phyloP scores from a whole-genome alignment of 1,139 yeast genomes.

The Suhomyces panamericanus region DNA sequence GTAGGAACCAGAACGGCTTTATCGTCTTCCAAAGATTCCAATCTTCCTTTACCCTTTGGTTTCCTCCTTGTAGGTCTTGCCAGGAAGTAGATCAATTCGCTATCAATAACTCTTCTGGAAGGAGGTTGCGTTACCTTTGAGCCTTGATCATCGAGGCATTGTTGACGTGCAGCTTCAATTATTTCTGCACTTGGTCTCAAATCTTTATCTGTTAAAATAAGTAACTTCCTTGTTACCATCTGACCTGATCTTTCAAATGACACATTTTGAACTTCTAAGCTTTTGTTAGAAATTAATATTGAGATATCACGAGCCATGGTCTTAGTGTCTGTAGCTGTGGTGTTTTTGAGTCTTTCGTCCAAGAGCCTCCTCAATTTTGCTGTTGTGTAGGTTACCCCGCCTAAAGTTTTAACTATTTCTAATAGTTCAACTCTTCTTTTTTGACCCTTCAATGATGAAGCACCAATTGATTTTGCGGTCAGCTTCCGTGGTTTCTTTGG shows the following conservation, averaged over 20 bases:
- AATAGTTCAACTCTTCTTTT: conserved; percentile 38
- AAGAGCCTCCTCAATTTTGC: conserved; percentile 35
- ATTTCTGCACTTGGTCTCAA: conserved; percentile 30
- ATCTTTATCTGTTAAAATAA: conserved; percentile 31
- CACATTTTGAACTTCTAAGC: conserved; percentile 32
- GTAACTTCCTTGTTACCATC: conserved; percentile 32
- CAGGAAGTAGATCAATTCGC: conserved; percentile 30
- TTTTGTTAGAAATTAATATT: conserved; percentile 19
- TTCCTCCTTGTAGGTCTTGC: conserved; percentile 11
- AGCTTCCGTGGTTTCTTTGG: conserved; percentile 6
- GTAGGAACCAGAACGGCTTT: background rate
- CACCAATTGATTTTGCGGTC: conserved; percentile 4
- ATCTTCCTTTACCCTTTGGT: conserved; percentile 19
- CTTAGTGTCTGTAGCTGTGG: conserved; percentile 46
- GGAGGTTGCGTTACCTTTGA: conserved; percentile 17
- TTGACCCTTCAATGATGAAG: conserved; percentile 16
- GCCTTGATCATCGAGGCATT: conserved; percentile 31
- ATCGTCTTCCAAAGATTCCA: conserved; percentile 21
- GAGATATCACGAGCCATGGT: conserved; percentile 49
- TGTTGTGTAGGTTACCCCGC: conserved; percentile 45
- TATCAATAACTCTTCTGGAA: conserved; percentile 33
- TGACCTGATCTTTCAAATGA: conserved; percentile 32
- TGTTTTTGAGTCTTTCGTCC: conserved; percentile 35
- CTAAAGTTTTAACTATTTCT: conserved; percentile 37
- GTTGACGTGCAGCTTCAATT: conserved; percentile 27